phyloP scores from a whole-genome alignment of 2,329 filamentous ascomycete species.

The Mycosphaerella sp. region DNA sequence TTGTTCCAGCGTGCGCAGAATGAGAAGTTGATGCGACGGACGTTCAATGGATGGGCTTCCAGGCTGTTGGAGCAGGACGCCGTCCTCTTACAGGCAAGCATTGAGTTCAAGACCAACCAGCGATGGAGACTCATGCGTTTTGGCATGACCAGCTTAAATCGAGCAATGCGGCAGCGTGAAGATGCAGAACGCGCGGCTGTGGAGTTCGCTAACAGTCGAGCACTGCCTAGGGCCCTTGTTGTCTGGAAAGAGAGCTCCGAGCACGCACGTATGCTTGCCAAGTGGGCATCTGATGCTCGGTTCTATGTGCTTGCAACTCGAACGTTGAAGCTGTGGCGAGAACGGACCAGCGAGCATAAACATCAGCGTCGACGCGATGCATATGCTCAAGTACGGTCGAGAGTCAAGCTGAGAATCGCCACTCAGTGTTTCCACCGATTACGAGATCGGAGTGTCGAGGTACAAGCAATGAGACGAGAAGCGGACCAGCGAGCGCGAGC shows the following conservation, averaged over 20 bases:
- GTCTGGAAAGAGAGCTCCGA: constrained; percentile 34
- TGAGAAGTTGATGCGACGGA: constrained; percentile 20
- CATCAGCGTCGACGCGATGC: constrained; percentile 50
- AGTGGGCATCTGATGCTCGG: constrained; percentile 49
- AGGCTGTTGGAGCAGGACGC: constrained; percentile 11
- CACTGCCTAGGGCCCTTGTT: constrained; percentile 35
- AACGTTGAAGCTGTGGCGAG: constrained; percentile 47
- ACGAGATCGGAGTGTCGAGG: constrained; percentile 32
- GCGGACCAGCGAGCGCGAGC: constrained; percentile 35
- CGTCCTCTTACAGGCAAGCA: constrained; percentile 17
- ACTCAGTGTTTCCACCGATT: constrained; percentile 38
- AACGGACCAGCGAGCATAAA: constrained; percentile 45
- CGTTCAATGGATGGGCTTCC: constrained; percentile 18
- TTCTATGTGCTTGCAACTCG: constrained; percentile 51
- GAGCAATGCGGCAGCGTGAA: constrained; percentile 28
- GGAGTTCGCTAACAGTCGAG: constrained; percentile 38
- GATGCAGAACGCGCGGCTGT: constrained; percentile 35
- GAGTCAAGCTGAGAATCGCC: constrained; percentile 50
- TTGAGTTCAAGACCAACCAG: constrained; percentile 25
- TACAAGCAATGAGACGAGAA: constrained; percentile 37
- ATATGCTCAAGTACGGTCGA: constrained; percentile 49
- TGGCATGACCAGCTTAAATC: constrained; percentile 28
- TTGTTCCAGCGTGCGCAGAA: constrained; percentile 36
- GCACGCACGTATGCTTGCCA: constrained; percentile 44
- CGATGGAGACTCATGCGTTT: constrained; percentile 24